Conservation (phyloP, 139 green algal species). For the Monoraphidium neglectum region DNA sequence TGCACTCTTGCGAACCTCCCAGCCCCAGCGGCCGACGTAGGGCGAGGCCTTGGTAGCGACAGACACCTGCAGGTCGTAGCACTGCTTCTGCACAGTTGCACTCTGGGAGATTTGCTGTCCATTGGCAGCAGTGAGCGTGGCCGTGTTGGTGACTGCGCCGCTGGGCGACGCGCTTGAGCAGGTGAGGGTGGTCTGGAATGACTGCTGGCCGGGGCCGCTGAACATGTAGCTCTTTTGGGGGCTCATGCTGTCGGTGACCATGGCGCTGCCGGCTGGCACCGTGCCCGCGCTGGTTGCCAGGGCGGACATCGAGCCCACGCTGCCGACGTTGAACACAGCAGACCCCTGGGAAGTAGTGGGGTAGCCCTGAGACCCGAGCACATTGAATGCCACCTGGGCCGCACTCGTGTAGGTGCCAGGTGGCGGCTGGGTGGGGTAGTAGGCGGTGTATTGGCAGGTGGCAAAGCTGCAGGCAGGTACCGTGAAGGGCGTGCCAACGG, state of each 20-base stretch:
- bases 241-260: conserved; percentile 5
- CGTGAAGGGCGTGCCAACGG: conserved; percentile 12
- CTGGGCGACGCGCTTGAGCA: conserved; percentile 2
- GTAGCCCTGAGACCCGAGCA: too few relatives aligned
- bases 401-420: conserved; percentile 15
- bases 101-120: conserved; percentile 25
- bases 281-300: neutral
- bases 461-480: conserved; percentile 21
- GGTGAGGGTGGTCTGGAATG: conserved; percentile 14
- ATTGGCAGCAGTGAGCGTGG: conserved; percentile 15
- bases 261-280: neutral
- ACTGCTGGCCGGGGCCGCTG: conserved; percentile 15
- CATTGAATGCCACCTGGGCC: conserved; percentile 21
- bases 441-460: conserved; percentile 16
- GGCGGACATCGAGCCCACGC: neutral
- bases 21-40: conserved; percentile 15
- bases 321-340: neutral
- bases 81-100: conserved; percentile 33
- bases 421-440: conserved; percentile 13
- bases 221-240: conserved; percentile 14
- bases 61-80: conserved; percentile 26
- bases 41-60: conserved; percentile 1
- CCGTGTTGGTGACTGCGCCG: conserved; percentile 19
- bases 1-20: conserved; percentile 14
- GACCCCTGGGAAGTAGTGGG: too few relatives aligned